Conservation (phyloP, 208 protist genomes). For the Leishmania lainsoni region DNA sequence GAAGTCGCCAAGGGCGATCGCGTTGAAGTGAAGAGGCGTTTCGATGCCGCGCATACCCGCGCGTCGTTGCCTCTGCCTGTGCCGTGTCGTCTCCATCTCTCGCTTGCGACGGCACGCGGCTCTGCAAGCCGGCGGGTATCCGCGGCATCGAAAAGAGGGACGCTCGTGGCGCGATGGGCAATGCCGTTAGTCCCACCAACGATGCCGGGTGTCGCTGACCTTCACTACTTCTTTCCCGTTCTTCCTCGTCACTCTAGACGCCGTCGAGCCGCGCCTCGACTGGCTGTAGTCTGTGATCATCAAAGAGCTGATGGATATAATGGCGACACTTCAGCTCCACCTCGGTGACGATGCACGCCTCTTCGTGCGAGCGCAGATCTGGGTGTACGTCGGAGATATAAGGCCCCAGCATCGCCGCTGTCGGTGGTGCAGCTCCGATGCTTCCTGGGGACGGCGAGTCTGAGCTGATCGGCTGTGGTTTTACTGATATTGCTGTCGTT, state of each 20-base stretch:
- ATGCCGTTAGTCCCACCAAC: no score
- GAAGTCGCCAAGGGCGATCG: no score
- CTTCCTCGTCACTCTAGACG: neutral
- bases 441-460: no score
- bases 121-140: no score
- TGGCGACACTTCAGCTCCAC: slow-evolving; percentile 16
- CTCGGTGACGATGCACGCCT: neutral
- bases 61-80: no score
- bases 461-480: neutral
- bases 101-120: no score
- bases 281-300: slow-evolving; percentile 7
- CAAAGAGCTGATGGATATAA: slow-evolving; percentile 15
- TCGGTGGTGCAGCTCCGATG: neutral
- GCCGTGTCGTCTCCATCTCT: no score
- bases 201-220: no score
- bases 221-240: neutral
- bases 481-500: neutral
- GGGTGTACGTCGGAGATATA: slow-evolving; percentile 20
- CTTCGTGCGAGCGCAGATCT: slow-evolving; percentile 13
- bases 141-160: no score
- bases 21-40: no score
- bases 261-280: slow-evolving; percentile 10
- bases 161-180: no score
- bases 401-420: slow-evolving; percentile 1
- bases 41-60: no score